A percentile compares a stretch with the other conserved stretches of the same genome.
phyloP scores from a whole-genome alignment of 2,329 filamentous ascomycete species.

The Claviceps sp. region DNA sequence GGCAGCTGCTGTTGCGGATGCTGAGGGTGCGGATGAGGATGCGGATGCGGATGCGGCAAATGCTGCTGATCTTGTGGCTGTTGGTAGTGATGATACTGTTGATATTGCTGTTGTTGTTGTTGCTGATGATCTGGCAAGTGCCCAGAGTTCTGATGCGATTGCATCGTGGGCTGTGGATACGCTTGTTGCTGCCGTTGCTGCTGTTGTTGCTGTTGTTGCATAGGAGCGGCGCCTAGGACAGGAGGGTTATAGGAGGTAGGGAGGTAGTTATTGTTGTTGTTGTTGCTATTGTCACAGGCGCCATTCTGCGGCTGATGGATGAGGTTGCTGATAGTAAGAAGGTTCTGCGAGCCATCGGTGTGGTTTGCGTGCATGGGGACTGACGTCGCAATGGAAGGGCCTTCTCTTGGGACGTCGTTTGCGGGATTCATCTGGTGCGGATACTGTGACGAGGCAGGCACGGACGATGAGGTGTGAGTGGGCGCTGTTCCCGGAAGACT shows the following conservation, averaged over 20 bases:
- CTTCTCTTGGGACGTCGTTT: slow-evolving; percentile 11
- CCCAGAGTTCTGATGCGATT: slow-evolving; percentile 9
- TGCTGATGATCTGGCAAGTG: slow-evolving; percentile 13
- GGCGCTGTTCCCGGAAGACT: slow-evolving; percentile 5
- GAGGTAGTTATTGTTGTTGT: slow-evolving; percentile 7
- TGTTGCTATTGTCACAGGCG: slow-evolving; percentile 17
- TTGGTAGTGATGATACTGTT: slow-evolving; percentile 11
- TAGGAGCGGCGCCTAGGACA: slow-evolving; percentile 15
- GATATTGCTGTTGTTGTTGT: slow-evolving; percentile 11
- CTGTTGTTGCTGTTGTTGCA: slow-evolving; percentile 28
- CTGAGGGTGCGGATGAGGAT: slow-evolving; percentile 10
- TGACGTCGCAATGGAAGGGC: slow-evolving; percentile 11
- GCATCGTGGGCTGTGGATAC: slow-evolving; percentile 16
- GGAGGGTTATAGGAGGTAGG: slow-evolving; percentile 14
- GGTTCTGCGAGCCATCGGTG: slow-evolving; percentile 44
- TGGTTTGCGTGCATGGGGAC: background rate
- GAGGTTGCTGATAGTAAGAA: slow-evolving; percentile 71
- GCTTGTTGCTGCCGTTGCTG: slow-evolving; percentile 23
- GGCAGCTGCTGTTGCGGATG: slow-evolving; percentile 13
- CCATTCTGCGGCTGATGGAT: slow-evolving; percentile 46
- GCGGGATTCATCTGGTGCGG: slow-evolving; percentile 12
- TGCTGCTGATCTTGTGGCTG: slow-evolving; percentile 14
- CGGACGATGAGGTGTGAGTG: slow-evolving; percentile 4
- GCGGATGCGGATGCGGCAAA: slow-evolving; percentile 11
- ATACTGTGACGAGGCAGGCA: slow-evolving; percentile 9